Conservation (phyloP, 1,284 basidiomycete species). For the Leccinum subrobustum region DNA sequence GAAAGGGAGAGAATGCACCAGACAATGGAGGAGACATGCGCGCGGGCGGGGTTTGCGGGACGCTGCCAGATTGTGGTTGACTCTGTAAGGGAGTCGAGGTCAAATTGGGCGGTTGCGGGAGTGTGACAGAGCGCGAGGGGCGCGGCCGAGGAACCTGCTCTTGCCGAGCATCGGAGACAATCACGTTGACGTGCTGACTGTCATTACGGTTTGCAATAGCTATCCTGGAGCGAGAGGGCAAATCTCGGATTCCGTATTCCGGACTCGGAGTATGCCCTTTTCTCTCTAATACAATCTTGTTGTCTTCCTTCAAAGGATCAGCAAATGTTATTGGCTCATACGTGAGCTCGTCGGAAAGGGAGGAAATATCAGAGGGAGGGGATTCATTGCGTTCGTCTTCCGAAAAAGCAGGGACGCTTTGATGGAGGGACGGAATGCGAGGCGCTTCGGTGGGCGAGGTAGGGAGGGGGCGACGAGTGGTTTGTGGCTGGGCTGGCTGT, state of each 20-base stretch:
- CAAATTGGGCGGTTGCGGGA: slow-evolving; percentile 23
- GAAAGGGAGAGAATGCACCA: slow-evolving; percentile 10
- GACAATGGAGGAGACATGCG: slow-evolving; percentile 11
- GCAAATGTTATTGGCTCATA: slow-evolving; percentile 33
- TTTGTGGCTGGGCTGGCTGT: slow-evolving; percentile 2
- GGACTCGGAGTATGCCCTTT: slow-evolving; percentile 12
- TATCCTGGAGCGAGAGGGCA: slow-evolving; percentile 24
- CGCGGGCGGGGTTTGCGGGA: slow-evolving; percentile 15
- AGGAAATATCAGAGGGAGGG: slow-evolving; percentile 17
- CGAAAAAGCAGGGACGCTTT: slow-evolving; percentile 10
- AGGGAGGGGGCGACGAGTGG: slow-evolving; percentile 30
- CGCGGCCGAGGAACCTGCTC: slow-evolving; percentile 9
- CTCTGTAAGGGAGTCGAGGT: not conserved
- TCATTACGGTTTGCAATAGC: slow-evolving; percentile 22
- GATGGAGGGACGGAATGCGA: slow-evolving; percentile 11
- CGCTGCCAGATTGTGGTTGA: not conserved
- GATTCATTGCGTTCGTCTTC: slow-evolving; percentile 19
- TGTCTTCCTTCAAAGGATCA: slow-evolving; percentile 16
- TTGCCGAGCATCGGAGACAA: not conserved
- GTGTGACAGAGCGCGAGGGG: slow-evolving; percentile 22
- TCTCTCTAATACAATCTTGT: slow-evolving; percentile 1
- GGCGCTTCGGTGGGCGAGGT: slow-evolving; percentile 22
- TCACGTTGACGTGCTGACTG: not conserved
- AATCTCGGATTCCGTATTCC: slow-evolving; percentile 30
- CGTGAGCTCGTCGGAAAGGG: slow-evolving; percentile 6